A percentile compares a stretch with the other conserved stretches of the same genome.
Evolutionary conservation across 257 asterid species (phyloP).

Genomic region (Datura wrightii): DNA sequence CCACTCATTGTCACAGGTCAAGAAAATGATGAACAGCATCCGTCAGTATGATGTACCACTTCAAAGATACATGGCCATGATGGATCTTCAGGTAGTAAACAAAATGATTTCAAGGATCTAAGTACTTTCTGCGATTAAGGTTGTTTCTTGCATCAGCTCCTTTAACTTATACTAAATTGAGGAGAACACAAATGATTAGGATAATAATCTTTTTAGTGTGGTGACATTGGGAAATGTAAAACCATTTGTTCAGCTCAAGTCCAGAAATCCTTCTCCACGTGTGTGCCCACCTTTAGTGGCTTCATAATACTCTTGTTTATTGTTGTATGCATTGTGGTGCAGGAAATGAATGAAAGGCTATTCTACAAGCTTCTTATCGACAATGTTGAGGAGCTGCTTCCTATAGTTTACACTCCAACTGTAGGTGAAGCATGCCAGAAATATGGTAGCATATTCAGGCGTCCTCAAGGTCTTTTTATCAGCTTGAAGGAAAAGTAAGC

Average conservation of each 20-base stretch:
- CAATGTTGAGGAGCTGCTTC: slow-evolving; percentile 96
- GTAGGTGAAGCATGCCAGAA: slow-evolving; percentile 99
- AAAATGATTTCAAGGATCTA: not conserved
- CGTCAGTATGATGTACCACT: slow-evolving; percentile 95
- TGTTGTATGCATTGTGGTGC: slow-evolving; percentile 29
- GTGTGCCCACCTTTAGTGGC: not conserved
- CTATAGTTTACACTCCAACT: slow-evolving; percentile 98
- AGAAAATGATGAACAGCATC: slow-evolving; percentile 90
- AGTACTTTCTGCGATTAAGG: slow-evolving; percentile 3
- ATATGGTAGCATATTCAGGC: slow-evolving; percentile 95
- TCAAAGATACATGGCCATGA: slow-evolving; percentile 99
- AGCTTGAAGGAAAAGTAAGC: slow-evolving; percentile 93
- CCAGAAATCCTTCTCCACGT: slow-evolving; percentile 20
- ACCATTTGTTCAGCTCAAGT: slow-evolving; percentile 22
- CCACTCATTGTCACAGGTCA: slow-evolving; percentile 56
- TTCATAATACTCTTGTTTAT: slow-evolving; percentile 1
- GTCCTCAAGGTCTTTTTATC: slow-evolving; percentile 98
- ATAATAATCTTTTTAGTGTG: slow-evolving; percentile 1
- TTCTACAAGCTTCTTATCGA: slow-evolving; percentile 96
- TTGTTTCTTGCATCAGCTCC: not conserved
- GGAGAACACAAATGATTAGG: slow-evolving; percentile 21
- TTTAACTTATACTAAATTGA: slow-evolving; percentile 1
- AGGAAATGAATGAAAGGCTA: slow-evolving; percentile 91
- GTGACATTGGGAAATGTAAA: not conserved
- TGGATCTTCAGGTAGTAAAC: slow-evolving; percentile 93